A percentile compares a stretch with the other conserved stretches of the same genome.
These are phyloP conservation scores for Populus deltoides DNA, from an alignment of 345 rosid genomes.

Conservation along the genomic window DNA sequence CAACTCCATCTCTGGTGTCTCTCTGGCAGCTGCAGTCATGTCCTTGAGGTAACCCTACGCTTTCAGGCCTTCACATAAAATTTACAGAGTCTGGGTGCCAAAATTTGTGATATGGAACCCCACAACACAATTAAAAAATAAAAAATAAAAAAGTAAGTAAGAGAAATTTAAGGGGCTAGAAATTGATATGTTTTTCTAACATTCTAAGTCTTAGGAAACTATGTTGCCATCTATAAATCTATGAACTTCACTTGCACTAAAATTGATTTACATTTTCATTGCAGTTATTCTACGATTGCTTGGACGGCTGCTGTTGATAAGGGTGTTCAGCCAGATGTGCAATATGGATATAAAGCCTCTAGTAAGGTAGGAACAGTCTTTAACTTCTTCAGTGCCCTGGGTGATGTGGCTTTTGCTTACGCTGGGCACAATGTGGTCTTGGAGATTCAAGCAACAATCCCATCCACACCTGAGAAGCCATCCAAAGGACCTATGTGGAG, in stretches of 20 bases:
- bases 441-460: constrained; percentile 39
- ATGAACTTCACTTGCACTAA: neutral
- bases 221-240: no score
- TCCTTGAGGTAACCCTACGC: constrained; percentile 21
- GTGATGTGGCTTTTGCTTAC: constrained; percentile 34
- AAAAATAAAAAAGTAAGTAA: no score
- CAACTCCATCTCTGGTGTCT: constrained; percentile 37
- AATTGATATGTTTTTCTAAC: no score
- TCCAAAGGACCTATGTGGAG: constrained; percentile 36
- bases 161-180: no score
- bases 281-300: constrained; percentile 34
- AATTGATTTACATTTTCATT: neutral
- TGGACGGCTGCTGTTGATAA: constrained; percentile 28
- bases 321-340: constrained; percentile 30
- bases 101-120: no score
- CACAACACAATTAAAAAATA: no score
- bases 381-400: constrained; percentile 26
- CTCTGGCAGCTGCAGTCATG: constrained; percentile 36
- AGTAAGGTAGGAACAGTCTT: constrained; percentile 21
- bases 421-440: constrained; percentile 39
- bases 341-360: constrained; percentile 23
- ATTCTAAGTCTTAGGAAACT: no score
- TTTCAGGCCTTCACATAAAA: neutral
- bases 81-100: no score
- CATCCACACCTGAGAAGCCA: constrained; percentile 34